A percentile compares a stretch with the other conserved stretches of the same genome.
phyloP scores from a whole-genome alignment of 2,329 filamentous ascomycete species.

The Colletotrichum australisinense region DNA sequence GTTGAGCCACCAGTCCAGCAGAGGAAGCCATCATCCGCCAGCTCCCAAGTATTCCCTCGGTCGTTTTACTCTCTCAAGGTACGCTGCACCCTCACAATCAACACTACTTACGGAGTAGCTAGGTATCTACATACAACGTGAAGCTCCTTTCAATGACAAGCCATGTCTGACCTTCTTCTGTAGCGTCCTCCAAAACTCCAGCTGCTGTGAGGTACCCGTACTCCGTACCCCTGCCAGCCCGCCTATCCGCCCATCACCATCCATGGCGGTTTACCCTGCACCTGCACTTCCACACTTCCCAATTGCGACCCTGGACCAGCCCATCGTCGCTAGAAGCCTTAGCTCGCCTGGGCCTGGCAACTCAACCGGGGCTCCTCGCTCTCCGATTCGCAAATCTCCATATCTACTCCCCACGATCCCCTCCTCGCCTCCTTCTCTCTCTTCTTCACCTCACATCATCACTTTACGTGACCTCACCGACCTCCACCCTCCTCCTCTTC shows the following conservation, averaged over 20 bases:
- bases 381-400: constrained; percentile 33
- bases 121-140: no score
- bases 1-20: background rate
- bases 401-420: constrained; percentile 35
- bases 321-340: constrained; percentile 19
- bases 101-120: no score
- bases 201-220: background rate
- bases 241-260: background rate
- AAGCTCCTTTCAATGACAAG: background rate
- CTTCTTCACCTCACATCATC: constrained; percentile 23
- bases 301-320: constrained; percentile 1
- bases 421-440: constrained; percentile 25
- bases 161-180: background rate
- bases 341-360: constrained; percentile 2
- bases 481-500: constrained; percentile 7
- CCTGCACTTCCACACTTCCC: constrained; percentile 10
- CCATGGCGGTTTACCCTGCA: background rate
- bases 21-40: background rate
- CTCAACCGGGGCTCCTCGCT: constrained; percentile 10
- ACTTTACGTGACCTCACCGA: constrained; percentile 6
- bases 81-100: background rate
- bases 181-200: background rate
- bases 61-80: background rate
- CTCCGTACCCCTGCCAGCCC: constrained; percentile 2
- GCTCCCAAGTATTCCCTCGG: background rate